Conservation (phyloP, 306 rosid species). For the Prinsepia uniflora region DNA sequence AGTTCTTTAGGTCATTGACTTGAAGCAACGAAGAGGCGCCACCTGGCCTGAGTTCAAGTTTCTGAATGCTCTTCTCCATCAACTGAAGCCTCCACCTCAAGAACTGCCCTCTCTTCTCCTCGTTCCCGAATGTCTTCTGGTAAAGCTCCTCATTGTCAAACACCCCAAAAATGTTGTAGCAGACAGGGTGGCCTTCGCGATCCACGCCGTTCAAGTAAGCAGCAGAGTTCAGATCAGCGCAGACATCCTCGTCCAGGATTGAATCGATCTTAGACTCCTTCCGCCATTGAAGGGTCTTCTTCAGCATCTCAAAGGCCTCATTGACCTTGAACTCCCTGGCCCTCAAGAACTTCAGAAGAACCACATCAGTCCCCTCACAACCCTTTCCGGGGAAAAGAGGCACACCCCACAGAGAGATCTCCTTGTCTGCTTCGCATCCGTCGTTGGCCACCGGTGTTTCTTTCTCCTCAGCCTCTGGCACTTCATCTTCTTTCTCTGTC, state of each 20-base stretch:
- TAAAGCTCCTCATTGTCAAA: constrained; percentile 65
- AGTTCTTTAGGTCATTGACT: constrained; percentile 69
- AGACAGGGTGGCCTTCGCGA: constrained; percentile 65
- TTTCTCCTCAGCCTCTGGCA: neutral
- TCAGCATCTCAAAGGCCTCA: constrained; percentile 65
- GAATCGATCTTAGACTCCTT: constrained; percentile 60
- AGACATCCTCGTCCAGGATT: constrained; percentile 50
- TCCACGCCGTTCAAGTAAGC: constrained; percentile 58
- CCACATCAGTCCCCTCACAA: constrained; percentile 61
- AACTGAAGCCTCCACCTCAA: constrained; percentile 79
- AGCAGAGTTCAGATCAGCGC: constrained; percentile 55
- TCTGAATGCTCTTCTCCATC: constrained; percentile 71
- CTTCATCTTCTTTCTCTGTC: constrained; percentile 12
- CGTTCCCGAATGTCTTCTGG: constrained; percentile 63
- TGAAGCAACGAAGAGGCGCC: constrained; percentile 65
- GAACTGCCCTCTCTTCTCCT: constrained; percentile 68
- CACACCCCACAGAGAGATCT: constrained; percentile 71
- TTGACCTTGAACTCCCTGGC: constrained; percentile 85
- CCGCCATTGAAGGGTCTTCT: constrained; percentile 67
- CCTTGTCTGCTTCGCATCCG: constrained; percentile 13
- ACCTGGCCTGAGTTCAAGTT: constrained; percentile 49
- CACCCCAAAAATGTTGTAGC: constrained; percentile 81
- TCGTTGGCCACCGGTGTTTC: constrained; percentile 6
- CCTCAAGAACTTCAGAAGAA: constrained; percentile 69
- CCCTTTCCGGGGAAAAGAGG: constrained; percentile 48